phyloP scores from a whole-genome alignment of 129 eudicot species.

The Silybum marianum region DNA sequence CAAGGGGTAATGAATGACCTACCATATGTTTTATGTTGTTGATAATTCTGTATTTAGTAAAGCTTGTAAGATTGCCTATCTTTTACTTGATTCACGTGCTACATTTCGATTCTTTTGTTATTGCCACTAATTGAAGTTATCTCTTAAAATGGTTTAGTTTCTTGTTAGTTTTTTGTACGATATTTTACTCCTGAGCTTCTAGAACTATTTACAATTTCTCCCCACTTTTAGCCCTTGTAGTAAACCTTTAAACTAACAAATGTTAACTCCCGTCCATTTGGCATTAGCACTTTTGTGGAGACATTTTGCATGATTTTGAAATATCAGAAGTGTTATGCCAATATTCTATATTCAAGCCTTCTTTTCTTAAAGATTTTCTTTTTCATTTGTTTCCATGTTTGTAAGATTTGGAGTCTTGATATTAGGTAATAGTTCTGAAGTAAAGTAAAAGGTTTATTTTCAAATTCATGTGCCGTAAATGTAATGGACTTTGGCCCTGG shows the following conservation, averaged over 20 bases:
- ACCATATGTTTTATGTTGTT: conserved; percentile 1
- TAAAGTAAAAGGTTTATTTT: background rate
- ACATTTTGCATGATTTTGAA: background rate
- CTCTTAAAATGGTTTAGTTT: background rate
- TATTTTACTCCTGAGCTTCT: background rate
- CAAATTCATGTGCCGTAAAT: background rate
- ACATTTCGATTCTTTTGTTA: background rate
- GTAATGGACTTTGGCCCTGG: background rate
- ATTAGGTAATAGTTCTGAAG: background rate
- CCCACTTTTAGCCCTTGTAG: background rate
- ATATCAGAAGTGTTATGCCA: background rate
- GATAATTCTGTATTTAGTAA: background rate
- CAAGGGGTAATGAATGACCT: conserved; percentile 61
- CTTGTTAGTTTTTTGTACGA: background rate
- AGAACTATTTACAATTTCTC: background rate
- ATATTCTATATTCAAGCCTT: background rate
- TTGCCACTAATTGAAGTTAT: background rate
- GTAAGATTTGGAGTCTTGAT: background rate
- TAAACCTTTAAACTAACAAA: background rate
- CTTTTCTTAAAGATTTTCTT: background rate
- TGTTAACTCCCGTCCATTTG: background rate
- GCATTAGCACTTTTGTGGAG: background rate
- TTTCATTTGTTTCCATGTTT: background rate
- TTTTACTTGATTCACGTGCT: background rate
- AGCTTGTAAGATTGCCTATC: conserved; percentile 4